These are phyloP conservation scores for Ogataea ramenticola DNA, from an alignment of 805 yeast genomes.

Conservation along the genomic window DNA sequence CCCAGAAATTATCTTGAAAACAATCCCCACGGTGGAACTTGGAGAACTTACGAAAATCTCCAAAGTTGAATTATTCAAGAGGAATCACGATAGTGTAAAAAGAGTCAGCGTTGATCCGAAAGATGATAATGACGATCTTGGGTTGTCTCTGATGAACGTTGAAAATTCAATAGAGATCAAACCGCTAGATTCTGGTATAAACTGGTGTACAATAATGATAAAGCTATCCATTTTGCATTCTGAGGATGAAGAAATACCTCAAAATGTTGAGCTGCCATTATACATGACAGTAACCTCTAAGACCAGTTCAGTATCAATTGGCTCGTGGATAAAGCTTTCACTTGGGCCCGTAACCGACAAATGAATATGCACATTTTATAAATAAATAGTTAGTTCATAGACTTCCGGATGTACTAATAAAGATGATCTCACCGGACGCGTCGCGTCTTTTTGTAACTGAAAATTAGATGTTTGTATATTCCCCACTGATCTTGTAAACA, in stretches of 20 bases:
- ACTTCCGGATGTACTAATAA: no score
- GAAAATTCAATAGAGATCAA: conserved; percentile 8
- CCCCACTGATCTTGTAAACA: no score
- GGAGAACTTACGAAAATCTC: conserved; percentile 19
- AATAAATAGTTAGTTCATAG: no score
- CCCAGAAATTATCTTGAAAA: conserved; percentile 9
- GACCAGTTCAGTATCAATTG: not conserved
- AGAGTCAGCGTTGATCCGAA: conserved; percentile 1
- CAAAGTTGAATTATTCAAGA: conserved; percentile 23
- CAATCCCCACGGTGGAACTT: conserved; percentile 25
- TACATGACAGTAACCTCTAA: conserved; percentile 9
- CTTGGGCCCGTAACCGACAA: no score
- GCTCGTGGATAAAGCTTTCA: not conserved
- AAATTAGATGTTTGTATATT: no score
- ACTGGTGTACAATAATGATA: conserved; percentile 24
- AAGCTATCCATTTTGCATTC: conserved; percentile 2
- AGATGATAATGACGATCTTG: not conserved
- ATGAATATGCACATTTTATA: no score
- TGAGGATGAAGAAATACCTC: not conserved
- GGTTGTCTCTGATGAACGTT: conserved; percentile 2
- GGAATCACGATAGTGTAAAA: conserved; percentile 8
- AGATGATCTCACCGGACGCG: no score
- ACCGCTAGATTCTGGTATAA: conserved; percentile 17
- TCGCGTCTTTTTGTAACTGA: no score
- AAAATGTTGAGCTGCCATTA: conserved; percentile 11